Conservation (phyloP, 345 rosid genomes). For the Triadica sebifera region DNA sequence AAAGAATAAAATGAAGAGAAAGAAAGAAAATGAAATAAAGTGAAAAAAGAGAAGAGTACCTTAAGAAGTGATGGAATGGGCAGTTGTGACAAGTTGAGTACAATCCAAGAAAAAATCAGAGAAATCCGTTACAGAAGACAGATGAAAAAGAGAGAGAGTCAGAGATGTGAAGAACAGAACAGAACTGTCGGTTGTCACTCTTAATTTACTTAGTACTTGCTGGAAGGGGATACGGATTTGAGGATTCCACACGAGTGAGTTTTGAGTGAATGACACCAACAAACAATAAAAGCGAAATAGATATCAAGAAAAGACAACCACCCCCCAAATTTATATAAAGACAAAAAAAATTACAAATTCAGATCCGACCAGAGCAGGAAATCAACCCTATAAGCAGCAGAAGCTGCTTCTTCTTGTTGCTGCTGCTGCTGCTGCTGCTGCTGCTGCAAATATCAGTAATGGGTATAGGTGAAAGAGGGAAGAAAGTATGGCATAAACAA, state of each 20-base stretch:
- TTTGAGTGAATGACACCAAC: not conserved
- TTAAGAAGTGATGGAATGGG: constrained; percentile 8
- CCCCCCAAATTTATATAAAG: not conserved
- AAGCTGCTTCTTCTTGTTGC: not conserved
- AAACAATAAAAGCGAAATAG: not conserved
- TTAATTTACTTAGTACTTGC: not conserved
- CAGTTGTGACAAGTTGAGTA: constrained; percentile 8
- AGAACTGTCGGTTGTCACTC: constrained; percentile 14
- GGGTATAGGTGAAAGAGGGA: not conserved
- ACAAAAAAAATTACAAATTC: not conserved
- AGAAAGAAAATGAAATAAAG: not conserved
- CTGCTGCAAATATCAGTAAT: not conserved
- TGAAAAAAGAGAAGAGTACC: not conserved
- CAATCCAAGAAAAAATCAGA: constrained; percentile 5
- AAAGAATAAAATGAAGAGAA: not conserved
- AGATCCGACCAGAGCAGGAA: not conserved
- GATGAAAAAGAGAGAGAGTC: not conserved
- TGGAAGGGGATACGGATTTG: not conserved
- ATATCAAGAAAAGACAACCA: not conserved
- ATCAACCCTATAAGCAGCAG: not conserved
- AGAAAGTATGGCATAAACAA: not conserved
- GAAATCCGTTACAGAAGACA: constrained; percentile 1
- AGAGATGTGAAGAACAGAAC: not conserved
- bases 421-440: too few species aligned
- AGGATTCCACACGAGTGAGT: not conserved